These are phyloP conservation scores for Melastoma candidum DNA, from an alignment of 441 rosid genomes.

Conservation along the genomic window DNA sequence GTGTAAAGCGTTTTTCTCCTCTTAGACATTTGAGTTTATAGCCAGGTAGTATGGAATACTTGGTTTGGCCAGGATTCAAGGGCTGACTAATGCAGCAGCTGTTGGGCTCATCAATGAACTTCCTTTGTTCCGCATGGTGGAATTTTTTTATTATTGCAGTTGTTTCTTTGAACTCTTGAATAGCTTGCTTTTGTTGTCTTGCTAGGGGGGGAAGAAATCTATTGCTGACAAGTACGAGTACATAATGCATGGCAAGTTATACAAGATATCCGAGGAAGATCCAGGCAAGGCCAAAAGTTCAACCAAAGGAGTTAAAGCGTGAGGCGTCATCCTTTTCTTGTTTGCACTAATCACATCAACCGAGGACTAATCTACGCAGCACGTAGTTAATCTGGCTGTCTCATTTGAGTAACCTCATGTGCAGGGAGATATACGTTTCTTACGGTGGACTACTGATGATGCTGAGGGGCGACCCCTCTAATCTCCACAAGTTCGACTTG, in stretches of 20 bases:
- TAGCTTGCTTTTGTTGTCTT: slow-evolving; percentile 1
- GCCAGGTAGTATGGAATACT: too few species aligned
- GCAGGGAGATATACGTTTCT: slow-evolving; percentile 75
- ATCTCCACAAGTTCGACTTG: slow-evolving; percentile 59
- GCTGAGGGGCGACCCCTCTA: slow-evolving; percentile 71
- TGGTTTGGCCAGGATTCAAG: too few species aligned
- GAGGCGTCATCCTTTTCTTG: slow-evolving; percentile 17
- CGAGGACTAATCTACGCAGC: too few species aligned
- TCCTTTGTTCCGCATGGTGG: too few species aligned
- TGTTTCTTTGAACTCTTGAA: not conserved
- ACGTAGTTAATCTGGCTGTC: too few species aligned
- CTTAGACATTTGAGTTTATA: too few species aligned
- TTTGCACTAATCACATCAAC: not conserved
- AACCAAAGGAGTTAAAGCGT: slow-evolving; percentile 57
- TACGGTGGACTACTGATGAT: slow-evolving; percentile 83
- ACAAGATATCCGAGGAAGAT: slow-evolving; percentile 65
- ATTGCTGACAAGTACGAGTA: slow-evolving; percentile 90
- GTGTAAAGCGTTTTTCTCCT: too few species aligned
- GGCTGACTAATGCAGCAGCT: too few species aligned
- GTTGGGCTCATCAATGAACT: too few species aligned
- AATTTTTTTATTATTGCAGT: not conserved
- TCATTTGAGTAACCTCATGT: not conserved
- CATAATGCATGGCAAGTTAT: slow-evolving; percentile 87
- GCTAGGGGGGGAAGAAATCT: slow-evolving; percentile 62
- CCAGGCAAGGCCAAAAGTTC: slow-evolving; percentile 23